Conservation (phyloP, 257 asterid genomes). For the Solanum bulbocastanum region DNA sequence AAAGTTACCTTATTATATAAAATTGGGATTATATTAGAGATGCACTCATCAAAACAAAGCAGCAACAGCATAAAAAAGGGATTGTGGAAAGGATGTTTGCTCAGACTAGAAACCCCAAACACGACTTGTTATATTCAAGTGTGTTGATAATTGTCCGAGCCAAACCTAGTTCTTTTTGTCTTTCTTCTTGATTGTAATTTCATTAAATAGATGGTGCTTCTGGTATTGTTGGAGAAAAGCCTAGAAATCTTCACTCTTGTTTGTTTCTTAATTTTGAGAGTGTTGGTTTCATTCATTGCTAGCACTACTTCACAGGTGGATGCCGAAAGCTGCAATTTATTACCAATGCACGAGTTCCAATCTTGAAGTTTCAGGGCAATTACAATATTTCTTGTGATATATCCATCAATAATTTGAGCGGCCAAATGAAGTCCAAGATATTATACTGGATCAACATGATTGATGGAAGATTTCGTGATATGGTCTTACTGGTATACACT, state of each 20-base stretch:
- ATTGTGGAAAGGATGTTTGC: not conserved
- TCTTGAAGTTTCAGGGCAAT: slow-evolving; percentile 58
- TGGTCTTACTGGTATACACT: slow-evolving; percentile 75
- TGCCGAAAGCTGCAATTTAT: slow-evolving; percentile 46
- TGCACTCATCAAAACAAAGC: not conserved
- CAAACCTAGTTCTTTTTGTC: not conserved
- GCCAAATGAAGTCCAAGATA: slow-evolving; percentile 91
- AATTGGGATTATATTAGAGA: not conserved
- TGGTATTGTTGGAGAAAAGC: not conserved
- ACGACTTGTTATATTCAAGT: not conserved
- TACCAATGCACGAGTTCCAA: slow-evolving; percentile 73
- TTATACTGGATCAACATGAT: slow-evolving; percentile 77
- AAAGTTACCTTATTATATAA: not conserved
- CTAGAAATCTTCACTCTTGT: not conserved
- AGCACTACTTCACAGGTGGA: slow-evolving; percentile 40
- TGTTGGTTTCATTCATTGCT: slow-evolving; percentile 9
- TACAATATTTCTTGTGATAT: slow-evolving; percentile 73
- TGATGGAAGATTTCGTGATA: slow-evolving; percentile 77
- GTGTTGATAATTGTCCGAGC: not conserved
- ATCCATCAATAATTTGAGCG: slow-evolving; percentile 73
- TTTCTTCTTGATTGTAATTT: not conserved
- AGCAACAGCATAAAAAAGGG: not conserved
- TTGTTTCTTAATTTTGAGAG: not conserved
- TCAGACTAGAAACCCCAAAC: not conserved
- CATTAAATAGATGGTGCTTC: not conserved